Base-by-base conservation (phyloP, 2,329 filamentous ascomycete genomes). In the Fusarium fujikuroi region DNA sequence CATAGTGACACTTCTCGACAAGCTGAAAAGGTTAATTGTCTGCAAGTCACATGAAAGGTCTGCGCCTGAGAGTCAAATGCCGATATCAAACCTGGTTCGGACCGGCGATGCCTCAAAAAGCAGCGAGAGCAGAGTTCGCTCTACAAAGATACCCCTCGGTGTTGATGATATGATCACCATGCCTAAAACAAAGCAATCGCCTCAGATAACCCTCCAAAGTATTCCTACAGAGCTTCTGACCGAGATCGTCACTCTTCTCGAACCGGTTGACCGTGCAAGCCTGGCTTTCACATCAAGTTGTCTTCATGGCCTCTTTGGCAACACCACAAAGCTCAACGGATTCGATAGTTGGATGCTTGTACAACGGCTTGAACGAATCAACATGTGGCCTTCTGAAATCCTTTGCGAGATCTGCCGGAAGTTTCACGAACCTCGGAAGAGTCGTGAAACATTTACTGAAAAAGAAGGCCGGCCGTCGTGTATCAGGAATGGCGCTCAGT, bases 141-240 rank as follows among this genome's bases (percentile, higher is more conserved):
- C 9, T 9, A 9, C 3, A 25, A 36, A 52, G 7, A 7, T 11
- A 11, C 5, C n/a, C 7, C 6, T 8, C 9, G n/a, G 19, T 3
- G 19, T 32, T 3, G 2, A 6, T 32, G 18, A 21, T 4, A 7
- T 3, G 44, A n/a, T 32, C 10, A 30, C 5, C 21, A 18, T 16
- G 12, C 7, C 43, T 3, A 32, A 10, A 18, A 16, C 5, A 12
- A n/a, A 12, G 10, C 2, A 8, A 9, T 11, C 18, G 25, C 18
- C 32, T 6, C n/a, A 0, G 5, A 16, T 7, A 25, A n/a, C 7
- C 10, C 19, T 50, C 2, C 42, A 23, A 15, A n/a, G 4, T 1
- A 32, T 59, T 4, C 32, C 56, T 3, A 8, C 6, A 14, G 43
- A 59, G 21, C 32, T 52, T 11, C 8, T 59, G 9, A 28, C 37